phyloP scores from a whole-genome alignment of 495 filamentous ascomycete species.

The Hypoxylon perforatum region DNA sequence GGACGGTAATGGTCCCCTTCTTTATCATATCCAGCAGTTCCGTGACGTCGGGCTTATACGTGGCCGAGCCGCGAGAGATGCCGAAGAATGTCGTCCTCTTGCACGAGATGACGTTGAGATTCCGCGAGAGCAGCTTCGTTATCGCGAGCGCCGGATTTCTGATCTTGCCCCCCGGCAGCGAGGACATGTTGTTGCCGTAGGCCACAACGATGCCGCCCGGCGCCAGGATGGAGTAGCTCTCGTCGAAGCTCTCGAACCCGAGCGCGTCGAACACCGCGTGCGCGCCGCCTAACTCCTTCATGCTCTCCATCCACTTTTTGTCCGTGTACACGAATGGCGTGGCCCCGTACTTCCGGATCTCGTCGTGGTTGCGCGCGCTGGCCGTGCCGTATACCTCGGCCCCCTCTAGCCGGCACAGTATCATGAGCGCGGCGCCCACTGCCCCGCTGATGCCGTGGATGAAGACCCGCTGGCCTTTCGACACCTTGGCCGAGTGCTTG shows the following conservation, averaged over 20 bases:
- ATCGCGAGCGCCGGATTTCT: slow-evolving; percentile 30
- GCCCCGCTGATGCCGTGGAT: slow-evolving; percentile 58
- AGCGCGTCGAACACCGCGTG: slow-evolving; percentile 58
- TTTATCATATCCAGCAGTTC: slow-evolving; percentile 47
- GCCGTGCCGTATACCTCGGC: slow-evolving; percentile 59
- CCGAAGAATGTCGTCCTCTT: slow-evolving; percentile 51
- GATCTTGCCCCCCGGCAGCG: slow-evolving; percentile 22
- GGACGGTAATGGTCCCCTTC: slow-evolving; percentile 50
- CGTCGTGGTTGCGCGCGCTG: slow-evolving; percentile 50
- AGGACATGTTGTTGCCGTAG: slow-evolving; percentile 44
- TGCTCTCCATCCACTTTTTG: slow-evolving; percentile 56
- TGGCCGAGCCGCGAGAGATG: slow-evolving; percentile 46
- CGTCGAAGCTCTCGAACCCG: slow-evolving; percentile 59
- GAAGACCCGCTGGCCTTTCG: slow-evolving; percentile 53
- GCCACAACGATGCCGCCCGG: slow-evolving; percentile 36
- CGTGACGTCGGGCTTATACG: slow-evolving; percentile 45
- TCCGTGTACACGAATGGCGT: slow-evolving; percentile 55
- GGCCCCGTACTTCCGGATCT: slow-evolving; percentile 41
- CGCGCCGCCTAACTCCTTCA: slow-evolving; percentile 53
- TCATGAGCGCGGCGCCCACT: slow-evolving; percentile 50
- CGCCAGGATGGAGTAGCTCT: slow-evolving; percentile 52
- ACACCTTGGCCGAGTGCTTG: slow-evolving; percentile 46
- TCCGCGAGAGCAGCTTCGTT: slow-evolving; percentile 41
- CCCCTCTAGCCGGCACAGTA: slow-evolving; percentile 49
- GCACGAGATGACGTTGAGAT: slow-evolving; percentile 34